Conservation (phyloP, 2,329 filamentous ascomycete species). For the Pseudogymnoascus sp. region DNA sequence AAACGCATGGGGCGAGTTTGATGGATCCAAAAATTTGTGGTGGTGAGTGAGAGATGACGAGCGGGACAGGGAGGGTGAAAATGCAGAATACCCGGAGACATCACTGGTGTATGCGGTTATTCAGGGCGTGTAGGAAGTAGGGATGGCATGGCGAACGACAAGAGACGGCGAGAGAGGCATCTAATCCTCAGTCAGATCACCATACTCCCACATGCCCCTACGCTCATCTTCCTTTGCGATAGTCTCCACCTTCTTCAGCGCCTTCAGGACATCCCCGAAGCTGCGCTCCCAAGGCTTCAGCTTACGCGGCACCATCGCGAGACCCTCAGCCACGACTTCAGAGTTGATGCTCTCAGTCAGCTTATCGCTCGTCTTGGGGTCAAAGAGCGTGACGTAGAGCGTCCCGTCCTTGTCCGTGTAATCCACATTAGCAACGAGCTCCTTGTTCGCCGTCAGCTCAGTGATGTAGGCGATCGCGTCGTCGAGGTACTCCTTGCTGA, state of each 20-base stretch:
- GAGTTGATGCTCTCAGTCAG: slow-evolving; percentile 79
- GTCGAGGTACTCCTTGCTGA: slow-evolving; percentile 67
- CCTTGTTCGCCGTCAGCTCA: slow-evolving; percentile 63
- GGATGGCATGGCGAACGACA: not conserved
- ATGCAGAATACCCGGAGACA: not conserved
- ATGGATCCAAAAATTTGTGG: not conserved
- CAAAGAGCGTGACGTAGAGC: slow-evolving; percentile 80
- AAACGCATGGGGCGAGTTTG: not conserved
- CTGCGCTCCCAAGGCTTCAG: slow-evolving; percentile 83
- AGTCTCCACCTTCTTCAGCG: slow-evolving; percentile 63
- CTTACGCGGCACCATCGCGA: slow-evolving; percentile 87
- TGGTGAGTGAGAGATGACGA: not conserved
- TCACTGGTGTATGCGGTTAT: not conserved
- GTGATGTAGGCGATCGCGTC: slow-evolving; percentile 71
- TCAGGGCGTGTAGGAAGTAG: not conserved
- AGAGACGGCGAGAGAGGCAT: not conserved
- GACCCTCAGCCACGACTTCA: slow-evolving; percentile 71
- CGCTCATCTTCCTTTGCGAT: slow-evolving; percentile 71
- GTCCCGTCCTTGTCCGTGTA: slow-evolving; percentile 73
- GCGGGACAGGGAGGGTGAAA: not conserved
- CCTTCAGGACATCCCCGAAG: slow-evolving; percentile 61
- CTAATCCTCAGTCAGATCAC: slow-evolving; percentile 85
- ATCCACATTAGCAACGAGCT: slow-evolving; percentile 87
- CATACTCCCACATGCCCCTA: slow-evolving; percentile 95
- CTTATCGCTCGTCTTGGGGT: slow-evolving; percentile 56